Evolutionary conservation across 1,139 yeast species (phyloP), one percentile per base, ranked within the genome.

Genomic region (Pichia sp.): DNA sequence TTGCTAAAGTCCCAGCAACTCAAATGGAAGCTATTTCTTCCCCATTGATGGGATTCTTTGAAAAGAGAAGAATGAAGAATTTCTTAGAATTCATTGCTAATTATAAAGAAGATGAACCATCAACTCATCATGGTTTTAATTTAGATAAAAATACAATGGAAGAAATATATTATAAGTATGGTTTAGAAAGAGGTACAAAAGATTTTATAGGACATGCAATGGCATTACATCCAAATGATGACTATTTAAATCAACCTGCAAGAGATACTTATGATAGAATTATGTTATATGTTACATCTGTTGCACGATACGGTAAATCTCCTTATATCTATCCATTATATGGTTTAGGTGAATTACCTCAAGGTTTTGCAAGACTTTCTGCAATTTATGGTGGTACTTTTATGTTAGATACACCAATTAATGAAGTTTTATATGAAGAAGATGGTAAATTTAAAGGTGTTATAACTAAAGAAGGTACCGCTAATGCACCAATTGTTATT

Each of bases 381-480:
- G 98, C 98, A 32, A 91, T 91, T 52, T 89, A 91, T 58, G 99
- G 99, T 51, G 98, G 99, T 58, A 91, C 98, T 26, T 91, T 88
- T 62, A 93, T 91, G 98, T 77, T 91, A 60, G 95, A 88, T 62
- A 89, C 95, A 36, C 96, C 96, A 40, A 80, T 93, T 49, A 96
- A 91, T 49, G 95, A 89, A 64, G 74, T 88, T 24, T 72, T 83
- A 41, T 88, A 82, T 61, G 79, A 74, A 39, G 80, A 74, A 19
- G 78, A 78, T 24, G 83, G 80, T 38, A 82, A 80, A 59, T 88
- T 88, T 53, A 72, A 74, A 29, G 96, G 96, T 42, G 95, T 91
- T 41, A 76, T 78, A 53, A 84, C 96, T 39, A 93, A 89, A 49
- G 94, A 88, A 55, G 97, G 96, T 51, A 74, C 74, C 32, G 96